Evolutionary conservation across 345 rosid species (phyloP).

Genomic region (Dovyalis caffra): DNA sequence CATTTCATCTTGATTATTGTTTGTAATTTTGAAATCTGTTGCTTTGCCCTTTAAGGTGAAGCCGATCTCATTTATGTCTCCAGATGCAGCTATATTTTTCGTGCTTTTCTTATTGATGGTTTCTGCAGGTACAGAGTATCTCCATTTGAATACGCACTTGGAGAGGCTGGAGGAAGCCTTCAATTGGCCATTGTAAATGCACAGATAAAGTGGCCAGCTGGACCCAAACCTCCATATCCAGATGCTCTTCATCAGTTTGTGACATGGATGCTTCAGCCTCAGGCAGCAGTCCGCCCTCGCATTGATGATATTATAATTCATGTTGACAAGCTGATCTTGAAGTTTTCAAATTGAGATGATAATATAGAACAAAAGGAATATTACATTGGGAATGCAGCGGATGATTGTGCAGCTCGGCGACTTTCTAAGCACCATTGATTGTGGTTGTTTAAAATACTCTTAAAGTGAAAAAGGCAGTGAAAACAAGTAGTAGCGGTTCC

Average conservation of each 20-base stretch:
- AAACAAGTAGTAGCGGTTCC: constrained; percentile 4
- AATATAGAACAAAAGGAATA: not conserved
- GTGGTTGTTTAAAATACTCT: not conserved
- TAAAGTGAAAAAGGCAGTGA: constrained; percentile 3
- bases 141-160: constrained; percentile 96
- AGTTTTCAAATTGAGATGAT: constrained; percentile 31
- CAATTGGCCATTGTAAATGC: constrained; percentile 88
- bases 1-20: not conserved
- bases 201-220: constrained; percentile 96
- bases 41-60: not conserved
- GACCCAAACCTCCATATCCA: constrained; percentile 84
- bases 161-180: constrained; percentile 97
- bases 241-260: constrained; percentile 91
- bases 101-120: not conserved
- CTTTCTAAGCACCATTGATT: not conserved
- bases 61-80: constrained; percentile 2
- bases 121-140: constrained; percentile 77
- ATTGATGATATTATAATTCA: constrained; percentile 88
- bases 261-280: constrained; percentile 98
- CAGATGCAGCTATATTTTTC: not conserved
- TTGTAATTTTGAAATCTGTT: not conserved
- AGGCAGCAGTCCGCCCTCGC: constrained; percentile 77
- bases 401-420: not conserved
- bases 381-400: not conserved
- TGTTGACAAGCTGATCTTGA: constrained; percentile 85